phyloP scores from a whole-genome alignment of 2,329 filamentous ascomycete species.

The Hymenoscyphus occultus region DNA sequence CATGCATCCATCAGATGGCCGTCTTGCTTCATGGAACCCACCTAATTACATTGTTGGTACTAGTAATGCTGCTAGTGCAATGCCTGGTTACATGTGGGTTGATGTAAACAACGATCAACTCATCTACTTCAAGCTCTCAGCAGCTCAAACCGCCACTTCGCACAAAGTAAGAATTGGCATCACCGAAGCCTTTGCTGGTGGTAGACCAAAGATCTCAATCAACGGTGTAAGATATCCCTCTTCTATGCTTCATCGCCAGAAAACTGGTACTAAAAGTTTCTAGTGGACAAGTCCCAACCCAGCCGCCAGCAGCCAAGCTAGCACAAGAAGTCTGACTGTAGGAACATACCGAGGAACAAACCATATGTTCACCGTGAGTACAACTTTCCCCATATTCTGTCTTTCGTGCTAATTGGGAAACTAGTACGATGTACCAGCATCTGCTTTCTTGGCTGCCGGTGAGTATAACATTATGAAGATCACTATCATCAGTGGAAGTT shows the following conservation, averaged over 20 bases:
- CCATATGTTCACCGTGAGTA: constrained; percentile 10
- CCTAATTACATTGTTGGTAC: constrained; percentile 36
- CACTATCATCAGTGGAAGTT: constrained; percentile 55
- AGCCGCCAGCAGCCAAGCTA: constrained; percentile 57
- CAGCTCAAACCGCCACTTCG: constrained; percentile 43
- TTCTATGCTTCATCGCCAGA: background rate
- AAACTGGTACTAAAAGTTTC: background rate
- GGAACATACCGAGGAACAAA: constrained; percentile 57
- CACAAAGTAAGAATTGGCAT: constrained; percentile 61
- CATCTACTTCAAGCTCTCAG: constrained; percentile 43
- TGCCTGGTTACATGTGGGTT: constrained; percentile 44
- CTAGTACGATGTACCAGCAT: constrained; percentile 13
- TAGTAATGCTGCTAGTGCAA: constrained; percentile 33
- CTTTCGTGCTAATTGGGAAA: background rate
- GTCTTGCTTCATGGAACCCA: constrained; percentile 15
- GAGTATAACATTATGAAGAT: constrained; percentile 38
- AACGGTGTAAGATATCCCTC: constrained; percentile 41
- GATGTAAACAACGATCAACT: constrained; percentile 43
- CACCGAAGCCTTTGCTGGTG: constrained; percentile 59
- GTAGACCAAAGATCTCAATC: constrained; percentile 53
- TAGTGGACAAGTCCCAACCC: constrained; percentile 47
- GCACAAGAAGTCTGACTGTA: constrained; percentile 62
- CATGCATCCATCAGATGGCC: constrained; percentile 32
- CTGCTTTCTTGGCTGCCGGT: constrained; percentile 15
- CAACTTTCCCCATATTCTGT: background rate